A percentile compares a stretch with the other conserved stretches of the same genome.
phyloP scores from a whole-genome alignment of 176 grass and related monocot species.

The Thalia dealbata region DNA sequence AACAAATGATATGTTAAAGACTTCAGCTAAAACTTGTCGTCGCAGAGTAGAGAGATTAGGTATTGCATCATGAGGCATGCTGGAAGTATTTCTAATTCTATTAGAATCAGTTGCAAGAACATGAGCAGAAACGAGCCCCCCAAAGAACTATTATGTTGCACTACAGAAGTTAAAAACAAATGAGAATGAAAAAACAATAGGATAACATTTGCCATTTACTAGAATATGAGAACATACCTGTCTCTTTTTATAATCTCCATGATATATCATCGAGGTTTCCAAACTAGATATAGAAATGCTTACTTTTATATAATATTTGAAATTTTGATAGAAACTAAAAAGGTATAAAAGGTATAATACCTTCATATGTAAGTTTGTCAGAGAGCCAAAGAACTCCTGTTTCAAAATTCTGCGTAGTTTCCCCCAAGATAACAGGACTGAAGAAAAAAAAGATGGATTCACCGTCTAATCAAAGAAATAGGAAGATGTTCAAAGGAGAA shows the following conservation, averaged over 20 bases:
- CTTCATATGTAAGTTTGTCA: slow-evolving; percentile 83
- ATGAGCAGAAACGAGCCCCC: slow-evolving; percentile 97
- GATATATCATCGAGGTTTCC: background rate
- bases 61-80: slow-evolving; percentile 70
- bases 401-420: slow-evolving; percentile 89
- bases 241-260: slow-evolving; percentile 3
- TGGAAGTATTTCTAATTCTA: slow-evolving; percentile 75
- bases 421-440: slow-evolving; percentile 98
- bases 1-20: too few relatives aligned
- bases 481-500: too few relatives aligned
- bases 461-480: slow-evolving; percentile 27
- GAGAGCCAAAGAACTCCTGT: slow-evolving; percentile 85
- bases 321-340: slow-evolving; percentile 15
- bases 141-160: slow-evolving; percentile 98
- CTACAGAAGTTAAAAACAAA: slow-evolving; percentile 32
- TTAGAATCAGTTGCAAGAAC: slow-evolving; percentile 78
- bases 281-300: background rate
- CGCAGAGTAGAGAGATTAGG: slow-evolving; percentile 12
- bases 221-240: background rate
- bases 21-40: slow-evolving; percentile 7
- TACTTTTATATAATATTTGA: background rate
- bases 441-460: slow-evolving; percentile 66
- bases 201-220: background rate
- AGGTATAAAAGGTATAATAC: too few relatives aligned
- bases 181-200: slow-evolving; percentile 3